Evolutionary conservation across 202 grass and related monocot genomes (phyloP).

Genomic region (Bolboschoenoplectus hybrid): DNA sequence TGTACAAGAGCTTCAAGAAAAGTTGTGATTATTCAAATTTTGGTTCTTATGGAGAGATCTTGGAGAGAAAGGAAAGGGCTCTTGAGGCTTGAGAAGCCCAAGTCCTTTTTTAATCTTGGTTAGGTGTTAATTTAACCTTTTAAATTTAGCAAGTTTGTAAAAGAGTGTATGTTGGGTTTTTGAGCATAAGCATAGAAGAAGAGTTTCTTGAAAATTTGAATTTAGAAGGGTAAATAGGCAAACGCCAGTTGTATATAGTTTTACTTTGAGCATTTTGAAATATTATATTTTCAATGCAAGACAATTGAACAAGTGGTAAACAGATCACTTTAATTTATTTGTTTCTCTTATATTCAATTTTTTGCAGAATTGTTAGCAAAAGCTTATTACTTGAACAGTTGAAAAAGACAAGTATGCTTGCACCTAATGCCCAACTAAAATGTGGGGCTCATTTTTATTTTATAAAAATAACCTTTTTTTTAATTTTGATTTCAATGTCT

Average conservation of each 20-base stretch:
- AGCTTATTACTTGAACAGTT: not conserved
- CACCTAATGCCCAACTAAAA: slow-evolving; percentile 29
- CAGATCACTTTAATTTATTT: not conserved
- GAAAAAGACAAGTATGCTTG: not conserved
- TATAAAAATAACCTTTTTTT: not conserved
- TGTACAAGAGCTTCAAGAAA: slow-evolving; percentile 63
- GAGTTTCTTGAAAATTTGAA: slow-evolving; percentile 16
- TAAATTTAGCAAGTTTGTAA: slow-evolving; percentile 27
- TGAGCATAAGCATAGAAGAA: not conserved
- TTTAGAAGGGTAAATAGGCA: slow-evolving; percentile 5
- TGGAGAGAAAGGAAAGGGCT: slow-evolving; percentile 52
- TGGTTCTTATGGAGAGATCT: slow-evolving; percentile 22
- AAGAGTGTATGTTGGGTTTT: slow-evolving; percentile 1
- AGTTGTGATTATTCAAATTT: slow-evolving; percentile 46
- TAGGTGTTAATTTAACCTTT: slow-evolving; percentile 21
- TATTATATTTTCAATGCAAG: not conserved
- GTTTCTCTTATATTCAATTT: not conserved
- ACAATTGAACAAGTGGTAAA: not conserved
- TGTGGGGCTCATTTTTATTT: not conserved
- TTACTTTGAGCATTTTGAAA: not conserved
- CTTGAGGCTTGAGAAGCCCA: slow-evolving; percentile 30
- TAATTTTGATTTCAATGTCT: slow-evolving; percentile 3
- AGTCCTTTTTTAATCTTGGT: not conserved
- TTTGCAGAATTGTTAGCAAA: not conserved
- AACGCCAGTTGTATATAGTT: slow-evolving; percentile 19